A percentile compares a stretch with the other conserved stretches of the same genome.
Conservation (phyloP, 176 grass and related monocot genomes). For the Oryza punctata region DNA sequence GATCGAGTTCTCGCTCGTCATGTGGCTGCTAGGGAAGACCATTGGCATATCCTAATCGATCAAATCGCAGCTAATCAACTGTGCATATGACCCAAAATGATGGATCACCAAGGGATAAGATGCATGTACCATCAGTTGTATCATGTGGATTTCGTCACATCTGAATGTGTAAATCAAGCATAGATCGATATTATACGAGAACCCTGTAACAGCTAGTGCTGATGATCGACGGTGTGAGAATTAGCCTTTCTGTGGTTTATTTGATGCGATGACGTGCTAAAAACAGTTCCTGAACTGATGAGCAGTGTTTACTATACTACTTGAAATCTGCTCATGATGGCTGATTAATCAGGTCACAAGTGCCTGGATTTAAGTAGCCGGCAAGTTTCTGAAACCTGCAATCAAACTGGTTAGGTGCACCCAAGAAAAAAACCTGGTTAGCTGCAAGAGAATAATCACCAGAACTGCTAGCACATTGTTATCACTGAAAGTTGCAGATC, state of each 20-base stretch:
- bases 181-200: background rate
- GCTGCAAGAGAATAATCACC: background rate
- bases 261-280: background rate
- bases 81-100: constrained; percentile 12
- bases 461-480: background rate
- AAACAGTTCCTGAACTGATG: background rate
- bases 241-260: background rate
- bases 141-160: constrained; percentile 8
- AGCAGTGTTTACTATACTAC: background rate
- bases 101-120: background rate
- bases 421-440: no score
- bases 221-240: background rate
- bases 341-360: background rate
- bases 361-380: background rate
- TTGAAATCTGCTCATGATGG: background rate
- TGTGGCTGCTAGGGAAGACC: constrained; percentile 93
- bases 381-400: background rate
- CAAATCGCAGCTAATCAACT: background rate
- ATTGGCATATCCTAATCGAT: constrained; percentile 57
- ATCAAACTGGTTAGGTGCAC: background rate
- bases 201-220: background rate
- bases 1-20: constrained; percentile 83
- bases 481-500: background rate
- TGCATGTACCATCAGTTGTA: background rate
- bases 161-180: background rate